These are phyloP conservation scores for Penicillium sp. DNA, from an alignment of 2,329 filamentous ascomycete species.

Conservation along the genomic window DNA sequence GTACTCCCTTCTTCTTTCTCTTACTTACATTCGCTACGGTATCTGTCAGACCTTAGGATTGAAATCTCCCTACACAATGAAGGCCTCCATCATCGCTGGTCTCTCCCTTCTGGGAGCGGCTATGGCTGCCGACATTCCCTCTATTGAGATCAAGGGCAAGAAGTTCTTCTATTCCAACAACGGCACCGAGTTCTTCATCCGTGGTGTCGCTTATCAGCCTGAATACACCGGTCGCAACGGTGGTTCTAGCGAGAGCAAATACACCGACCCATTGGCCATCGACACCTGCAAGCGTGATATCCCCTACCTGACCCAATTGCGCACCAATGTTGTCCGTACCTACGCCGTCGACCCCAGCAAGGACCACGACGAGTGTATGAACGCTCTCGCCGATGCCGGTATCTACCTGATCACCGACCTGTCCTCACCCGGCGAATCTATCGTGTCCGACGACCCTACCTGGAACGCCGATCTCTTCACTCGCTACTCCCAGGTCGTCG, in stretches of 20 bases:
- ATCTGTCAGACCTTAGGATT: constrained; percentile 11
- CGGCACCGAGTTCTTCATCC: constrained; percentile 75
- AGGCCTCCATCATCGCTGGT: constrained; percentile 50
- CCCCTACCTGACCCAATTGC: constrained; percentile 71
- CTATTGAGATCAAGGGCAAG: constrained; percentile 66
- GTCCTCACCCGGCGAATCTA: constrained; percentile 74
- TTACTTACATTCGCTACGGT: constrained; percentile 4
- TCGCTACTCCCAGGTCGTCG: constrained; percentile 81
- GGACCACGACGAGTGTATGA: constrained; percentile 84
- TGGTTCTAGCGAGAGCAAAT: constrained; percentile 48
- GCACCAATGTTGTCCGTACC: constrained; percentile 90
- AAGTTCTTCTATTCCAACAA: constrained; percentile 90
- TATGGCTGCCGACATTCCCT: constrained; percentile 53
- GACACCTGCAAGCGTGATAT: constrained; percentile 78
- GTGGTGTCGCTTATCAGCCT: constrained; percentile 89
- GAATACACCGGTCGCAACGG: constrained; percentile 59
- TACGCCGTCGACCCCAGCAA: constrained; percentile 82
- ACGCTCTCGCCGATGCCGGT: constrained; percentile 72
- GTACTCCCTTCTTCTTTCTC: constrained; percentile 3
- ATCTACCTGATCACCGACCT: constrained; percentile 96
- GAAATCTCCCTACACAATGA: constrained; percentile 48
- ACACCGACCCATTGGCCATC: constrained; percentile 75
- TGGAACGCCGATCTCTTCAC: constrained; percentile 78
- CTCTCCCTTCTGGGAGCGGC: constrained; percentile 52
- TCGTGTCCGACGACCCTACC: constrained; percentile 73